Base-by-base conservation (phyloP, 2,329 filamentous ascomycete genomes). In the Sordariomycetes sp. region DNA sequence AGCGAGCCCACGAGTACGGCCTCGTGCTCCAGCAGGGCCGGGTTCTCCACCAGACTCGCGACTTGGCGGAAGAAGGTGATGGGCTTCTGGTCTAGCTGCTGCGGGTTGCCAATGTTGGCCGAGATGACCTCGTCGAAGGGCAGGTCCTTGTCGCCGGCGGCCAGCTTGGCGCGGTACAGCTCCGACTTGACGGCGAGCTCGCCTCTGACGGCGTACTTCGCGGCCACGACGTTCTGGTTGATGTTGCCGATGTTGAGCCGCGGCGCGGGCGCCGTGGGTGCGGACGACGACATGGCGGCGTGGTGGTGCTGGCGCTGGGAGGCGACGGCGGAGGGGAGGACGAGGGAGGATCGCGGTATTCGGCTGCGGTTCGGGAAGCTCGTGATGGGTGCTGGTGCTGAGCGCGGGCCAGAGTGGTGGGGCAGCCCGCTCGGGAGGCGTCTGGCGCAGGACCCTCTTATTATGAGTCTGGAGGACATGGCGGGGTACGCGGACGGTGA, bases 51-150 rank as follows among this genome's bases (percentile, higher is more conserved):
- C 61, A 99, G 72, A 73, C 90, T 95, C 66, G 94, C 81, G 32
- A 99, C 94, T 75, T 99, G 92, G 64, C 94, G 86, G 83, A 99
- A 96, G 79, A 96, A 99, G 64, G 94, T 99, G 66, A 99, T 92
- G 66, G 94, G 94, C 79, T 97, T 95, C 80, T 99, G 94, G 74
- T 96, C 94, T 61, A 99, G 84, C 75, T 99, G 94, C 74, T 99
- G 94, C 3, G 94, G 94, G 77, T 99, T 99, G 68, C 94, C 94
- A 67, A 99, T 99, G 76, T 99, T 99, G 73, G 94, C 94, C 61
- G 89, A 91, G 74, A 99, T 92, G 72, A 99, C 86, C 60, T 90
- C 81, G 65, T 89, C 79, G 72, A 99, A 99, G 54, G 94, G 92
- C 55, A 97, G 78, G 66, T 70, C 69, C 52, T 59, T 55, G 63